phyloP scores from a whole-genome alignment of 73 alveolate genomes.

The Symbiodinium natans region DNA sequence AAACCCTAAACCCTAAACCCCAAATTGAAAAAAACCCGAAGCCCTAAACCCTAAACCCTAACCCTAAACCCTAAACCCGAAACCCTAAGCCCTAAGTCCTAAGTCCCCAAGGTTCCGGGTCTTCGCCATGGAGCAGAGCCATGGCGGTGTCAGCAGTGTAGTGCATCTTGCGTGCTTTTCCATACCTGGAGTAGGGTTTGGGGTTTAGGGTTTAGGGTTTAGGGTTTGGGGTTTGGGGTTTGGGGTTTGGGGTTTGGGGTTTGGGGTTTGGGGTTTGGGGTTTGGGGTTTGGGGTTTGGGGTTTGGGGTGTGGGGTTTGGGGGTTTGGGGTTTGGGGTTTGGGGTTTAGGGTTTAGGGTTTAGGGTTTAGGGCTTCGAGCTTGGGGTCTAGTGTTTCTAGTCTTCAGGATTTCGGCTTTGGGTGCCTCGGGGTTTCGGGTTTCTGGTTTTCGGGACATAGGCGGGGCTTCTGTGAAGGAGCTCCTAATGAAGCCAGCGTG shows the following conservation, averaged over 20 bases:
- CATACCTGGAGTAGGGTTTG: constrained; percentile 36
- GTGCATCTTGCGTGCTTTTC: constrained; percentile 79
- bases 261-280: neutral
- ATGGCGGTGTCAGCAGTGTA: constrained; percentile 77
- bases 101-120: neutral
- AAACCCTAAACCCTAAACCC: neutral
- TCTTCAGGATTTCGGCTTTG: too few species aligned
- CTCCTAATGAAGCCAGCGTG: too few species aligned
- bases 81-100: neutral
- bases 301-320: neutral
- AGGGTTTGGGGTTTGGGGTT: too few species aligned
- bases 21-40: too few species aligned
- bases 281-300: neutral
- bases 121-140: neutral
- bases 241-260: neutral
- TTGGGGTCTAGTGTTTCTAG: neutral
- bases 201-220: too few species aligned
- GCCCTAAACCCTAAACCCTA: neutral
- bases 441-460: too few species aligned
- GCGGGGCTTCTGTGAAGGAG: too few species aligned
- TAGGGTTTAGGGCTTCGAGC: neutral
- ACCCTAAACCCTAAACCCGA: neutral
- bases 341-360: neutral
- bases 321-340: too few species aligned
- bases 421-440: too few species aligned